These are phyloP conservation scores for Cyberlindnera petersonii DNA, from an alignment of 805 yeast genomes.

Conservation along the genomic window DNA sequence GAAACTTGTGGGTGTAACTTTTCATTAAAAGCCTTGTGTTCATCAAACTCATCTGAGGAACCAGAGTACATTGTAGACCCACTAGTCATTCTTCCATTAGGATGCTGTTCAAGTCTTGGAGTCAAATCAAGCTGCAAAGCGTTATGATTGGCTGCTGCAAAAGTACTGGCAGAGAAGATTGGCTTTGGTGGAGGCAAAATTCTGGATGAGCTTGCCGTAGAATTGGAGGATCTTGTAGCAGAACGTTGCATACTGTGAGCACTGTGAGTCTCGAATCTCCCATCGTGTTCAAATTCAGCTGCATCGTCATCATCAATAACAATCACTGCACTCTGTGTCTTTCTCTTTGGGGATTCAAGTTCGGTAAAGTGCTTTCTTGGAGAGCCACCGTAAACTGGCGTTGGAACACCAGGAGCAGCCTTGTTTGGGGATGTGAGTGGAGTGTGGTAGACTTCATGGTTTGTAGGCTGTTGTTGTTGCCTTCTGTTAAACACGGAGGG, in stretches of 20 bases:
- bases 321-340: conserved; percentile 44
- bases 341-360: conserved; percentile 69
- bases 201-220: conserved; percentile 34
- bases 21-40: conserved; percentile 17
- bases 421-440: conserved; percentile 34
- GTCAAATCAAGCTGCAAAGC: conserved; percentile 6
- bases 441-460: conserved; percentile 19
- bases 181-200: conserved; percentile 63
- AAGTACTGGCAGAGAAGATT: conserved; percentile 57
- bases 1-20: conserved; percentile 22
- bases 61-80: conserved; percentile 25
- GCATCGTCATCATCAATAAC: conserved; percentile 41
- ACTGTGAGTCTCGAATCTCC: conserved; percentile 8
- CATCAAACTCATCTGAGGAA: conserved; percentile 5
- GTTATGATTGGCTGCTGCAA: conserved; percentile 49
- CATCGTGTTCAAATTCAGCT: conserved; percentile 33
- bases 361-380: conserved; percentile 66
- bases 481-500: conserved; percentile 41
- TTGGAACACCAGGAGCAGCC: conserved; percentile 6
- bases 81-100: conserved; percentile 31
- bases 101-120: conserved; percentile 20
- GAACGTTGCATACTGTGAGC: conserved; percentile 31
- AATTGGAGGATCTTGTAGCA: conserved; percentile 31
- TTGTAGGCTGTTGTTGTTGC: conserved; percentile 21
- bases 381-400: conserved; percentile 34